Percentiles rank a stretch among this genome's conserved stretches.
phyloP scores from a whole-genome alignment of 768 basidiomycete genomes.

The Mycena rosella region DNA sequence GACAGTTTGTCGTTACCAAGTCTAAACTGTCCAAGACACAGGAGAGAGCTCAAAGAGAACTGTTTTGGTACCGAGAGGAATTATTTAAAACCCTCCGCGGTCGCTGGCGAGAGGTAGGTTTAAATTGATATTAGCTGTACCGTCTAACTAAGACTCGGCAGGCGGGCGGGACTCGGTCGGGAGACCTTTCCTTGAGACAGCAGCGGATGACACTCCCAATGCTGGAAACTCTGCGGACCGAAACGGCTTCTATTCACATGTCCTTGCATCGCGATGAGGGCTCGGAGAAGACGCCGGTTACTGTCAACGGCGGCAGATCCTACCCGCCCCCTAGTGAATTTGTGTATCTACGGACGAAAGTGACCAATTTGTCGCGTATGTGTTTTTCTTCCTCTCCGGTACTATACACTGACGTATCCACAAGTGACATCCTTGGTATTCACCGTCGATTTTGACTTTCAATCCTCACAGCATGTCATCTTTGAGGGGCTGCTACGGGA shows the following conservation, averaged over 20 bases:
- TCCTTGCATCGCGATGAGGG: slow-evolving; percentile 53
- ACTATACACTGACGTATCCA: slow-evolving; percentile 1
- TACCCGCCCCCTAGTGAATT: slow-evolving; percentile 71
- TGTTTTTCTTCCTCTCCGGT: slow-evolving; percentile 19
- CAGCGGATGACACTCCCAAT: slow-evolving; percentile 85
- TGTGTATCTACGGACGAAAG: slow-evolving; percentile 65
- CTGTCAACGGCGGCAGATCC: slow-evolving; percentile 57
- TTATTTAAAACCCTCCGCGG: slow-evolving; percentile 78
- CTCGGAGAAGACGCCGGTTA: slow-evolving; percentile 39
- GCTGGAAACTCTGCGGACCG: slow-evolving; percentile 81
- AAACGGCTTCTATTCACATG: slow-evolving; percentile 72
- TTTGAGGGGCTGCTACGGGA: slow-evolving; percentile 76
- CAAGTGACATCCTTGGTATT: slow-evolving; percentile 67
- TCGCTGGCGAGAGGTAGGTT: slow-evolving; percentile 87
- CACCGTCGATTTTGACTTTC: slow-evolving; percentile 64
- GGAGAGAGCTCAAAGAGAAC: slow-evolving; percentile 74
- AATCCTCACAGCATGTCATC: slow-evolving; percentile 75
- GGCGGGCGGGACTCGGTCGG: slow-evolving; percentile 84
- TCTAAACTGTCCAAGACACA: slow-evolving; percentile 71
- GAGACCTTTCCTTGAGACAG: slow-evolving; percentile 81
- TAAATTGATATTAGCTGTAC: slow-evolving; percentile 12
- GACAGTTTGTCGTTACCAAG: slow-evolving; percentile 92
- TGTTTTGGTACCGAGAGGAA: slow-evolving; percentile 98
- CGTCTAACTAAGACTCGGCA: slow-evolving; percentile 46
- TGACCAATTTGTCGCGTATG: slow-evolving; percentile 81